A percentile compares a stretch with the other conserved stretches of the same genome.
phyloP scores from a whole-genome alignment of 352 stramenopile species.

The Aphanomyces cochlioides region DNA sequence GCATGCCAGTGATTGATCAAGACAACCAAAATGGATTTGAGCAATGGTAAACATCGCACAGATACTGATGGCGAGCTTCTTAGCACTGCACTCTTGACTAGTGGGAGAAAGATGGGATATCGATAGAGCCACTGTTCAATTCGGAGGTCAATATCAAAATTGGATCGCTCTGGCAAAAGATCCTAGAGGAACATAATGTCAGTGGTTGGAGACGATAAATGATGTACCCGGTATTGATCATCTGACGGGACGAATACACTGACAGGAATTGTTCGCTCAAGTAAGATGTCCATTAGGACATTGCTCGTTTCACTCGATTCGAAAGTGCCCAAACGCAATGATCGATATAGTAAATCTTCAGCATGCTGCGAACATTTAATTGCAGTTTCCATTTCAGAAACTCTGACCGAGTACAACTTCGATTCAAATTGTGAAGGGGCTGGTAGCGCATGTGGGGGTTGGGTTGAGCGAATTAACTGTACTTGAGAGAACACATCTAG shows the following conservation, averaged over 20 bases:
- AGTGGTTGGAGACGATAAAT: background rate
- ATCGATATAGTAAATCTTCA: constrained; percentile 9
- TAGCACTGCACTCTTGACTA: constrained; percentile 49
- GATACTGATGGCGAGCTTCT: constrained; percentile 40
- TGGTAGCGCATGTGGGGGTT: background rate
- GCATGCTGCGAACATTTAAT: background rate
- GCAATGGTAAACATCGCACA: constrained; percentile 57
- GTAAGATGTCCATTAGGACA: constrained; percentile 57
- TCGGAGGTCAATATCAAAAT: constrained; percentile 71
- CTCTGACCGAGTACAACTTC: background rate
- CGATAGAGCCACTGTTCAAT: constrained; percentile 83
- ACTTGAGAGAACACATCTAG: constrained; percentile 10
- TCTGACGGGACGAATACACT: constrained; percentile 69
- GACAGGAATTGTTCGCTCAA: constrained; percentile 58
- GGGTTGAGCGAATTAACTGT: background rate
- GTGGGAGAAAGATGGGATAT: constrained; percentile 64
- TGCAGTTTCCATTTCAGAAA: background rate
- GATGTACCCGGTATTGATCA: constrained; percentile 54
- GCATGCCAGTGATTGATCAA: constrained; percentile 80
- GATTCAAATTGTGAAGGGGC: constrained; percentile 15
- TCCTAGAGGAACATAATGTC: constrained; percentile 39
- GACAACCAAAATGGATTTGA: constrained; percentile 74
- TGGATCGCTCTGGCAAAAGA: constrained; percentile 72
- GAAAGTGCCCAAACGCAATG: constrained; percentile 1
- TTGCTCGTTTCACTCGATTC: constrained; percentile 36